Evolutionary conservation across 148 eudicot species (phyloP), one percentile per base, ranked within the genome.

Genomic region (Polygonum maritimum): DNA sequence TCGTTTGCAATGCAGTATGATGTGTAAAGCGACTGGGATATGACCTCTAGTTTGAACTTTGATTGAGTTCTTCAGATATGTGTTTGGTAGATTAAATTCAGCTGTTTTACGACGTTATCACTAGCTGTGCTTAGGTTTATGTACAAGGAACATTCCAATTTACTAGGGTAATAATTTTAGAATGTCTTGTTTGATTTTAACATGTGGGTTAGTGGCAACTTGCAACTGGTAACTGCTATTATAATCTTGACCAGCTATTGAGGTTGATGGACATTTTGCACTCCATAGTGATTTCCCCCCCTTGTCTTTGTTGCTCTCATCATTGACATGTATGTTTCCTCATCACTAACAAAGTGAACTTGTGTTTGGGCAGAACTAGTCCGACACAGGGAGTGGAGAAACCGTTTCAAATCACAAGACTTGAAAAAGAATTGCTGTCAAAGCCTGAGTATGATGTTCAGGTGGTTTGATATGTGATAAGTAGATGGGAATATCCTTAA

Each of bases 391-490:
- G 79, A 48, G 78, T 81, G 57, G 96, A 89, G 80, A 91, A 81
- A 83, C 76, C 89, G 31, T 86, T 91, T 82, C 89, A 86, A 67
- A 87, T 91, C 79, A 80, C 91, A 69, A 89, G 91, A 72, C 78
- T 86, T 21, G 85, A 91, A 74, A 83, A 74, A 82, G 86, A 89
- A 51, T 69, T 86, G 67, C 75, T 89, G 75, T 76, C 79, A 21
- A 87, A 87, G 82, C 83, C 83, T 4, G 96, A 87, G 18, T 84
- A 79, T 81, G 90, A 88, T 77, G 84, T 91, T 76, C 96, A 88
- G 92, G 96, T 90, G 69, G 75, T 83, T 62, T 75, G 49, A 48
- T 38, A 67, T 36, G 71, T 67, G 71, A 36, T 38, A 67, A 35
- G 44, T 36, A 35, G 36, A 38, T 38, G 9, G n/a, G 16, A 67